Evolutionary conservation across 1,139 yeast genomes (phyloP), one percentile per base, ranked within the genome.

Genomic region (Geotrichum candidum): DNA sequence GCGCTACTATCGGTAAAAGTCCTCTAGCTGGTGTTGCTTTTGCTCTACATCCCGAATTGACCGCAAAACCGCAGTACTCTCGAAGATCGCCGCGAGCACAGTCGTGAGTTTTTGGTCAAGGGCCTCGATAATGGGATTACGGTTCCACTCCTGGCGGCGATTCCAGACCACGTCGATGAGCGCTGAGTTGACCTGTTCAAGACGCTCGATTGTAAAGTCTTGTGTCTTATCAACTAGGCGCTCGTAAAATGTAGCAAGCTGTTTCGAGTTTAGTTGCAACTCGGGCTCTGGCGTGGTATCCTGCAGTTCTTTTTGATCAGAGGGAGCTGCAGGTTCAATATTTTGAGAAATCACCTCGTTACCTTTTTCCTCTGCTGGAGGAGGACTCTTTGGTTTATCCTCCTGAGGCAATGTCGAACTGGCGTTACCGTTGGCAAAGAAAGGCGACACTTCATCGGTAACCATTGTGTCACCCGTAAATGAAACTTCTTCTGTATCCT

Each of bases 111-210:
- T 59, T 9, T 53, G 31, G 31, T 67, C 64, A 25, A 73, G 65
- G 52, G 58, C 61, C 7, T 54, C 65, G 18, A 72, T 62, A 64
- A 76, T 71, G 4, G 62, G 66, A 15, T 81, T 76, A 67, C 91
- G 85, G 70, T 91, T 84, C 90, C 96, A 86, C 9, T 76, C 73
- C 58, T 78, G 75, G 60, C 96, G 80, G 66, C 83, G 83, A 10
- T 78, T 75, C 97, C 97, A 94, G 2, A 89, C 80, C 13, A 86
- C 78, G 59, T 88, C 94, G 78, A 89, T 84, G 58, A 91, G 73
- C 57, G 81, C 79, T 3, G 98, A 86, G 78, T 87, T 87, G n/a
- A 87, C 74, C 57, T 83, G 83, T 74, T 94, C 97, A 51, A 94
- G 77, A 63, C 81, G 78, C 62, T 89, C 96, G 18, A 94, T 79